phyloP scores from a whole-genome alignment of 2,329 filamentous ascomycete genomes.

The Metarhizium brunneum region DNA sequence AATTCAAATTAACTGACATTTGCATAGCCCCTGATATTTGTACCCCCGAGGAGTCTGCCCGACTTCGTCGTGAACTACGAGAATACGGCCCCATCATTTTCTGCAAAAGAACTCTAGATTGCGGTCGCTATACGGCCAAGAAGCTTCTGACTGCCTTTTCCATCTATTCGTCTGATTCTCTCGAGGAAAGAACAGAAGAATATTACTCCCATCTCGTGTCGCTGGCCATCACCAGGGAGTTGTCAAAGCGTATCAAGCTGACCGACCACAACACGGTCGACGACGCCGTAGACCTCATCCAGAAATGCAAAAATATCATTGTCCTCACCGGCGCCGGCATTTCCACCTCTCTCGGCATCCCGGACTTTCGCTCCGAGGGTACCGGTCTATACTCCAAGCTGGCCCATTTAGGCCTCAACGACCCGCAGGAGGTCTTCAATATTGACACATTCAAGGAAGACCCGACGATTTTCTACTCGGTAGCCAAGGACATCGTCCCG shows the following conservation, averaged over 20 bases:
- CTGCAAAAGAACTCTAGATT: constrained; percentile 60
- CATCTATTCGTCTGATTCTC: constrained; percentile 62
- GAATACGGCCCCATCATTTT: constrained; percentile 71
- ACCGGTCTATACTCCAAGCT: constrained; percentile 86
- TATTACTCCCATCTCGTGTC: constrained; percentile 67
- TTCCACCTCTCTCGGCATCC: constrained; percentile 91
- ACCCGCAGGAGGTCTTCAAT: constrained; percentile 94
- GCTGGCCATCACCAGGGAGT: constrained; percentile 69
- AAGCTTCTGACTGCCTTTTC: constrained; percentile 83
- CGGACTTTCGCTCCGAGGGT: constrained; percentile 90
- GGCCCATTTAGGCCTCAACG: constrained; percentile 63
- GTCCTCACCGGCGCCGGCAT: constrained; percentile 94
- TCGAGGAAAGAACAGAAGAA: constrained; percentile 59
- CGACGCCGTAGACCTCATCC: constrained; percentile 72
- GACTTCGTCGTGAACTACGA: constrained; percentile 62
- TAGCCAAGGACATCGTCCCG: constrained; percentile 85
- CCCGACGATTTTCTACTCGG: constrained; percentile 80
- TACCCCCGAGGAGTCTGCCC: constrained; percentile 58
- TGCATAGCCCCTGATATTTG: constrained; percentile 37
- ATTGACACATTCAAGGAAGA: constrained; percentile 79
- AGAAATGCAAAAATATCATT: constrained; percentile 71
- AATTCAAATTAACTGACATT: constrained; percentile 17
- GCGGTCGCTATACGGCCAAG: constrained; percentile 63
- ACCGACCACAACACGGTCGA: constrained; percentile 74
- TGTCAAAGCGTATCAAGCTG: constrained; percentile 74